Evolutionary conservation across 768 basidiomycete genomes (phyloP), one percentile per base, ranked within the genome.

Genomic region (Tephrocybe rancida): DNA sequence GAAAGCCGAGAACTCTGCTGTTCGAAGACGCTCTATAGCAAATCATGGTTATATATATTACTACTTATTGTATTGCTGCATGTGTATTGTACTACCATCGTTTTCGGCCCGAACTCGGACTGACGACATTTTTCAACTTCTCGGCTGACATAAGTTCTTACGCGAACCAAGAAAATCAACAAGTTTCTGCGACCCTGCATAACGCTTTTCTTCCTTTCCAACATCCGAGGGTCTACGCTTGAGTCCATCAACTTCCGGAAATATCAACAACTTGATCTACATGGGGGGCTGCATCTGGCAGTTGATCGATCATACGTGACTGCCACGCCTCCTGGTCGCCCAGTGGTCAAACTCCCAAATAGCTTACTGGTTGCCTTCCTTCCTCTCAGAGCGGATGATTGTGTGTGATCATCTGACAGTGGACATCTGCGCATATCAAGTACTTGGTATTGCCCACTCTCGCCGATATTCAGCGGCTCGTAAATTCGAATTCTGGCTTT

Each of bases 1-100:
- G 72, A 59, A 82, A 81, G 64, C 77, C 77, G 26, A 75, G 80
- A 44, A 75, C 71, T 60, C 56, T 83, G 44, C 50, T 83, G 34
- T 83, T 83, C 52, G 81, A 83, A 57, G 65, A 66, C 57, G 75
- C 77, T 34, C 64, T 79, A 48, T 78, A 71, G 56, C 39, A 21
- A 35, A 47, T 46, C 32, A 38, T 57, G 26, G 45, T 19, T 38
- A n/a, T n/a, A n/a, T n/a, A n/a, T 48, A 49, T 44, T 9, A 10
- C 51, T 44, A 30, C n/a, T 47, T 50, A 48, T 32, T 60, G 48
- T 50, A 55, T 27, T 24, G 32, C 16, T 60, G 44, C 48, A 39
- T 52, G 42, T 44, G 35, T 52, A 50, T 24, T 35, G 41, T 44
- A 43, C 38, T 44, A 38, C n/a, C 49, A 25, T 10, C 9, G 21